Base-by-base conservation (phyloP, 2,329 filamentous ascomycete genomes). In the Beauveria australis region DNA sequence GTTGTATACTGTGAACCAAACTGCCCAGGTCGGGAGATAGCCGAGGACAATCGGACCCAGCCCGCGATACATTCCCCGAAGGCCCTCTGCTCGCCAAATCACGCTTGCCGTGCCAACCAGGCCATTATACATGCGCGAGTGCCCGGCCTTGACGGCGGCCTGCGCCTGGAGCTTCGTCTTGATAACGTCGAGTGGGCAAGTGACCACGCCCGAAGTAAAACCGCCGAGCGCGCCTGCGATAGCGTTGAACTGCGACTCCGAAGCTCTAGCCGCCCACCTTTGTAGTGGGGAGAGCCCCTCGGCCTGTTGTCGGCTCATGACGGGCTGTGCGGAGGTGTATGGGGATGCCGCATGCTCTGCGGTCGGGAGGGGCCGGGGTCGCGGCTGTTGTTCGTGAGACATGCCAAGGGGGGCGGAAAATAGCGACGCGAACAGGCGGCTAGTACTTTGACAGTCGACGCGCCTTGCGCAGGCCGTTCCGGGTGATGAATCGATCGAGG, bases 81-180 rank as follows among this genome's bases (percentile, higher is more conserved):
- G 73, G 10, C 94, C 94, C 74, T 97, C 94, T 69, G 96, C 88
- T 59, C 79, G 81, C 86, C 91, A 92, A 65, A 99, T 99, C 5
- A 89, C 85, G 57, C 80, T 85, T 30, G 89, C 92, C 0, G 93
- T 97, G 48, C 94, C 94, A 9, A 95, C 70, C 69, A 99, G 82
- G 7, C 94, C 94, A 64, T 88, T 87, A 73, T 99, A 99, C 54
- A 94, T 77, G 79, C 77, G 79, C 24, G 77, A 74, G 62, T 81
- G 79, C 30, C 77, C 78, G 30, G 76, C 78, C 64, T 78, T 77
- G 67, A 76, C 80, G 70, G 74, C 74, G 66, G 76, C 93, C 73
- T 97, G 94, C 18, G 92, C 93, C 74, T 99, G 94, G 63, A 99
- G 77, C 75, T 97, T 97, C 49, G 94, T 99, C 79, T 99, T 99